These are phyloP conservation scores for Sclerotinia trifoliorum DNA, from an alignment of 2,329 filamentous ascomycete species.

Conservation along the genomic window DNA sequence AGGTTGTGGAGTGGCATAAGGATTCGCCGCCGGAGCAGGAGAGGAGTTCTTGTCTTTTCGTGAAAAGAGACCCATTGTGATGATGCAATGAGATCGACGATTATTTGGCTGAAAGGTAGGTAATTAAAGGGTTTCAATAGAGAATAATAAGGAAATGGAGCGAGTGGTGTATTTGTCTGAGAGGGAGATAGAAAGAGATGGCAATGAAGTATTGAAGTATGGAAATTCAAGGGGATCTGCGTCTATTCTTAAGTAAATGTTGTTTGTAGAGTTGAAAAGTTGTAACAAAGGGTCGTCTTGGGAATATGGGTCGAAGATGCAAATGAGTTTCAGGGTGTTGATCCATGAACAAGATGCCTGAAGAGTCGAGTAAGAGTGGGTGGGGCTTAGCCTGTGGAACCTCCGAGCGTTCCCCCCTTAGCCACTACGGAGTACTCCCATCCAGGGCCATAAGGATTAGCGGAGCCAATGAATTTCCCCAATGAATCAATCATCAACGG, in stretches of 20 bases:
- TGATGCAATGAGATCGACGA: not conserved
- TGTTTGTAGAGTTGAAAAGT: no score
- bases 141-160: not conserved
- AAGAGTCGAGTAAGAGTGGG: conserved; percentile 3
- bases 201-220: not conserved
- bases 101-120: not conserved
- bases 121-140: not conserved
- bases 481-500: not conserved
- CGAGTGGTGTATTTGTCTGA: not conserved
- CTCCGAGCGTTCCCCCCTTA: conserved; percentile 3
- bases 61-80: conserved; percentile 46
- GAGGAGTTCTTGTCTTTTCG: conserved; percentile 49
- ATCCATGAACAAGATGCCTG: conserved; percentile 7
- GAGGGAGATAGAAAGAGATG: not conserved
- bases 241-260: conserved; percentile 10
- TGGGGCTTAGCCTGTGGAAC: conserved; percentile 14
- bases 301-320: conserved; percentile 16
- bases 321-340: conserved; percentile 14
- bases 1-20: conserved; percentile 38
- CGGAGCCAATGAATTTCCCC: not conserved
- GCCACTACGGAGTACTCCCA: not conserved
- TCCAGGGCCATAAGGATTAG: no score
- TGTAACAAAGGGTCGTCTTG: conserved; percentile 20
- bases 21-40: conserved; percentile 42
- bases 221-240: not conserved